A percentile compares a stretch with the other conserved stretches of the same genome.
phyloP scores from a whole-genome alignment of 352 stramenopile genomes.

The Globisporangium emineosum region DNA sequence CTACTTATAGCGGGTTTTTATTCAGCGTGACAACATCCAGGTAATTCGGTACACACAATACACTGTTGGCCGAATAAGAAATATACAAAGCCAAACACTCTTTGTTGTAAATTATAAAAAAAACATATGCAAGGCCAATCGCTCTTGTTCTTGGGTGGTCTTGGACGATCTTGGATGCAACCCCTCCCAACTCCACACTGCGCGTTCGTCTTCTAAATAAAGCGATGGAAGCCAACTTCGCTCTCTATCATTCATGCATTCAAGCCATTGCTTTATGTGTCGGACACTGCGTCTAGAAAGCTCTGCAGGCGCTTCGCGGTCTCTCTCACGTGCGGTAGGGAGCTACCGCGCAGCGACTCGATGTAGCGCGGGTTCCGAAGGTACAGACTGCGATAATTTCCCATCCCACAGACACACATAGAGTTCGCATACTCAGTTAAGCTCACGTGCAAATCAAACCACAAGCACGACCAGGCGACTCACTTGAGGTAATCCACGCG shows the following conservation, averaged over 20 bases:
- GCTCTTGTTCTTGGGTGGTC: too few species aligned
- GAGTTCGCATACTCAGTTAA: slow-evolving; percentile 1
- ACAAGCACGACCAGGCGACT: slow-evolving; percentile 7
- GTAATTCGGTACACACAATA: too few species aligned
- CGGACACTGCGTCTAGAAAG: slow-evolving; percentile 30
- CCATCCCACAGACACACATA: background rate
- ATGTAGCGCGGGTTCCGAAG: slow-evolving; percentile 34
- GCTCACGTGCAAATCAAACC: background rate
- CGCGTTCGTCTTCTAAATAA: too few species aligned
- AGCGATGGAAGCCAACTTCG: background rate
- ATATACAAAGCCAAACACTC: too few species aligned
- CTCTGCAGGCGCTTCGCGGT: slow-evolving; percentile 23
- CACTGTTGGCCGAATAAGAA: too few species aligned
- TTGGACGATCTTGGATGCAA: too few species aligned
- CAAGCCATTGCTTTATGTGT: slow-evolving; percentile 7
- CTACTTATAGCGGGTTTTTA: too few species aligned
- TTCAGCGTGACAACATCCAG: too few species aligned
- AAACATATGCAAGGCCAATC: too few species aligned
- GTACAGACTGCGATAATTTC: slow-evolving; percentile 37
- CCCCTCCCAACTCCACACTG: too few species aligned
- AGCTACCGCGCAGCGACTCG: slow-evolving; percentile 19
- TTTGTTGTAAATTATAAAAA: too few species aligned
- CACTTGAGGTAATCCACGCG: slow-evolving; percentile 55
- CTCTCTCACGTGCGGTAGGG: slow-evolving; percentile 29
- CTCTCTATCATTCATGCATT: background rate